Evolutionary conservation across 768 basidiomycete genomes (phyloP), one percentile per base, ranked within the genome.

Genomic region (Dioszegia aurantiaca): DNA sequence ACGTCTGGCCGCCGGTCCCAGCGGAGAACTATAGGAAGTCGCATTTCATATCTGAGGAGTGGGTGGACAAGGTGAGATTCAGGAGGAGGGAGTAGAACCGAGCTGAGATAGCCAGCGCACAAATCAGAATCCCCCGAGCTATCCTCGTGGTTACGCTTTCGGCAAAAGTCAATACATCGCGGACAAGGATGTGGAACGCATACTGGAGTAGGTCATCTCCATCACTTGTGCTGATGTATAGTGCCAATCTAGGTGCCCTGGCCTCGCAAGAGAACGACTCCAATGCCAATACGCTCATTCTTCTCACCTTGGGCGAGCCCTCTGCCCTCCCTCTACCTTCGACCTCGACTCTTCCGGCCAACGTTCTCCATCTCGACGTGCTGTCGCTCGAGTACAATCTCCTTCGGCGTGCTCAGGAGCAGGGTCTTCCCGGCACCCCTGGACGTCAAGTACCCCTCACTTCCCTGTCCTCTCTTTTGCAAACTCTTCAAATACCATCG

Each of bases 41-140:
- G 8, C 73, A 74, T 39, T 68, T 64, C 53, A 72, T 76, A 36
- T 61, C 62, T 3, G 72, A 72, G 26, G 75, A 76, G 57, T 76
- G 75, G 75, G 67, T 76, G 21, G 75, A 76, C 59, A 76, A 74
- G 72, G 74, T 73, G 40, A 56, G 66, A n/a, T n/a, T n/a, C n/a
- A n/a, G n/a, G n/a, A n/a, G n/a, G n/a, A n/a, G n/a, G n/a, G n/a
- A n/a, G n/a, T n/a, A n/a, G n/a, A n/a, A n/a, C 26, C 17, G 3
- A 10, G 49, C 60, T 61, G 44, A 60, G 19, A 2, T 19, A 14
- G 24, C 4, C 21, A 76, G 73, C 55, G 75, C 19, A 62, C 67
- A 19, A 76, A 76, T 28, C 58, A 60, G 8, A 64, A 62, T 39
- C 73, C 73, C 23, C 67, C 73, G 4, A 74, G 60, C 31, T 64